phyloP scores from a whole-genome alignment of 228 moss, liverwort and hornwort species.

The Sphagnum magellanicum region DNA sequence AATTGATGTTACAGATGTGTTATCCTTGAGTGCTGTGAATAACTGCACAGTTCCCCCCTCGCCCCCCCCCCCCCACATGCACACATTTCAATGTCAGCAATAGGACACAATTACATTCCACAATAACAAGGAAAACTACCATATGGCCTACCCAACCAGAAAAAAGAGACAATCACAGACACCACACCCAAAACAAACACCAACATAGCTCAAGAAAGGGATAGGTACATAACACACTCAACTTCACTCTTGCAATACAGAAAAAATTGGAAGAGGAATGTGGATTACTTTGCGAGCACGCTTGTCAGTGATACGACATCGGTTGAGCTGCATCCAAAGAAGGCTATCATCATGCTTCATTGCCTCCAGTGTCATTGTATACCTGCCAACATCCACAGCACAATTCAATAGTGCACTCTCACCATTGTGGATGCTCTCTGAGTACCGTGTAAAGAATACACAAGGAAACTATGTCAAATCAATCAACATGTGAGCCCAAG shows the following conservation, averaged over 20 bases:
- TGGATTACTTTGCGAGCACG: conserved; percentile 62
- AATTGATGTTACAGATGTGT: conserved; percentile 70
- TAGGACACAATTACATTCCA: background rate
- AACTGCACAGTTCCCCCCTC: conserved; percentile 60
- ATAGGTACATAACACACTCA: background rate
- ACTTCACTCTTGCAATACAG: too few species aligned
- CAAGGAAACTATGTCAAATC: too few species aligned
- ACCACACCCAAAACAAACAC: background rate
- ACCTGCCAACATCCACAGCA: conserved; percentile 34
- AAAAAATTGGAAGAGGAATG: too few species aligned
- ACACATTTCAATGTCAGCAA: background rate
- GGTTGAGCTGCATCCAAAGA: conserved; percentile 83
- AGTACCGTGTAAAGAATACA: too few species aligned
- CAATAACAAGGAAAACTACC: background rate
- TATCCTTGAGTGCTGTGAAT: conserved; percentile 69
- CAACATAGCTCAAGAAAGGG: background rate
- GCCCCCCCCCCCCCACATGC: conserved; percentile 1
- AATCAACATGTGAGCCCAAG: too few species aligned
- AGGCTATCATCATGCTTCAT: conserved; percentile 65
- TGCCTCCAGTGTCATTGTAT: conserved; percentile 62
- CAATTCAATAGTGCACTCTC: too few species aligned
- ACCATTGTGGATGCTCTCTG: too few species aligned
- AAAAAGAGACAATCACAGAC: background rate
- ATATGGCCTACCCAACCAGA: background rate
- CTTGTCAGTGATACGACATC: conserved; percentile 78